Base-by-base conservation (phyloP, 2,329 filamentous ascomycete genomes). In the Aspergillus neotritici region DNA sequence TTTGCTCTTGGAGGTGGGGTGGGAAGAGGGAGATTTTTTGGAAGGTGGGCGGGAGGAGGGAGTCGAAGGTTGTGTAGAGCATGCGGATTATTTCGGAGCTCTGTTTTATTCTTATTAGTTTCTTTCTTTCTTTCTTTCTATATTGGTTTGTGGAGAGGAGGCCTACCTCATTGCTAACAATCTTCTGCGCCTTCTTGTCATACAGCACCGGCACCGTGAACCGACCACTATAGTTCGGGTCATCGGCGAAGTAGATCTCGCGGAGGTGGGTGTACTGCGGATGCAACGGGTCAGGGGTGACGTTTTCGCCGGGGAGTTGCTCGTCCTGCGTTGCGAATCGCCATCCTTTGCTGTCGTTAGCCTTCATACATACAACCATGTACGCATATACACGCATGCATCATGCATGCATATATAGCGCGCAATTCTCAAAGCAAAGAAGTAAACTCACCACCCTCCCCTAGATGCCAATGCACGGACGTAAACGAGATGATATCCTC, bases 391-490 rank as follows among this genome's bases (percentile, higher is more conserved):
- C 10, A 39, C 9, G 5, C 5, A 4, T 29, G 28, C 11, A n/a
- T 25, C 17, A 36, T 31, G 17, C 3, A 33, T 7, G n/a, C n/a
- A n/a, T n/a, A n/a, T n/a, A n/a, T n/a, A n/a, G n/a, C n/a, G n/a
- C n/a, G n/a, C n/a, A n/a, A n/a, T n/a, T n/a, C n/a, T n/a, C n/a
- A n/a, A n/a, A n/a, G n/a, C n/a, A n/a, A 14, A n/a, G 11, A 29
- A 31, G 11, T 11, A 13, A 36, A 64, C 71, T 38, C 65, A 77
- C 80, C 83, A 70, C 71, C 80, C 61, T 71, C 82, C 48, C 56
- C 81, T 72, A 97, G 81, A 58, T 95, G 84, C 91, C 90, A 97
- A 69, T 96, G 90, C 41, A 96, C 90, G n/a, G 80, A 81, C 0
- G 87, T 93, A 47, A 80, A 75, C 5, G 79, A 72, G 54, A 98